Conservation (phyloP, 2,329 filamentous ascomycete species). For the Pseudogymnoascus sp. region DNA sequence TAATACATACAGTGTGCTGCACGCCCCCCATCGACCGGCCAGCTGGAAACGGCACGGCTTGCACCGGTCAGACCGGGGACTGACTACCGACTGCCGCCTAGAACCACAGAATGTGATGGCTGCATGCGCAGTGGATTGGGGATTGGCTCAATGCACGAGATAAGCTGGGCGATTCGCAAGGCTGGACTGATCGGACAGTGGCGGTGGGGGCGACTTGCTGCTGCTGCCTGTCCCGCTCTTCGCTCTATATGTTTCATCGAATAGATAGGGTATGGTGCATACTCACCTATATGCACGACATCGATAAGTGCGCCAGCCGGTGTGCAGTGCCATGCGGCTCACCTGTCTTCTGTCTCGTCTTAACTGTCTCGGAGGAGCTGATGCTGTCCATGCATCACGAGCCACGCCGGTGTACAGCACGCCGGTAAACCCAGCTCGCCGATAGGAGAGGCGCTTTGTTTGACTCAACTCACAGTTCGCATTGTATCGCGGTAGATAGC, state of each 20-base stretch:
- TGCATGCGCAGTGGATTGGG: background rate
- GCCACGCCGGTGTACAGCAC: background rate
- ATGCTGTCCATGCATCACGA: background rate
- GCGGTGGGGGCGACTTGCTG: background rate
- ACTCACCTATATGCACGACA: background rate
- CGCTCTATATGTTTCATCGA: background rate
- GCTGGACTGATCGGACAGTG: background rate
- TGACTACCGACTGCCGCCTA: background rate
- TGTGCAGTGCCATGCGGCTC: background rate
- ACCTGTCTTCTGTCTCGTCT: background rate
- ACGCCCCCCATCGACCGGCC: background rate
- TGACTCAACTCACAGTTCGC: background rate
- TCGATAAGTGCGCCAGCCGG: background rate
- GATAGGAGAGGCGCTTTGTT: background rate
- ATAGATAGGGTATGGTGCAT: background rate
- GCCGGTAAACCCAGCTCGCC: background rate
- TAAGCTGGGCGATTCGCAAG: background rate
- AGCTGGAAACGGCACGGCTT: background rate
- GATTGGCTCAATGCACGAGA: background rate
- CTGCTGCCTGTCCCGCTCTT: background rate
- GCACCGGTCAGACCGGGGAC: background rate
- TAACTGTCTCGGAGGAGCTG: background rate
- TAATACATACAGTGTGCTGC: background rate
- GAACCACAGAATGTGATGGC: background rate
- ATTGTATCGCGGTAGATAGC: background rate